Percentiles rank a stretch among this genome's conserved stretches.
These are phyloP conservation scores for Lathyrus oleraceus DNA, from an alignment of 306 rosid genomes.

Conservation along the genomic window DNA sequence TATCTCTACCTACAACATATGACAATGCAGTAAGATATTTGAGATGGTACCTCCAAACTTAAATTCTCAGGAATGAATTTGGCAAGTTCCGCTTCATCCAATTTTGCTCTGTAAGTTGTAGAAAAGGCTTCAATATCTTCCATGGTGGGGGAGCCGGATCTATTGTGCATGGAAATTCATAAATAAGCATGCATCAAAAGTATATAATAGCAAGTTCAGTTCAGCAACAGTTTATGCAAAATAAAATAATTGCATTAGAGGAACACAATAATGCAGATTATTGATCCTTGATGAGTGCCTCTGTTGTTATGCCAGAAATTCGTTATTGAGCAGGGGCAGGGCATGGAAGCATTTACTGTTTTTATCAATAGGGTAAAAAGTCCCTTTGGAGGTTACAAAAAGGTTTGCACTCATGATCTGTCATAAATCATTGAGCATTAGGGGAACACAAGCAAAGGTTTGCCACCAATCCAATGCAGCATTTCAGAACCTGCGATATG, in stretches of 20 bases:
- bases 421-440: neutral
- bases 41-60: constrained; percentile 68
- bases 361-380: constrained; percentile 16
- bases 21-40: constrained; percentile 22
- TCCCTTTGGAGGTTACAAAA: neutral
- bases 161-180: constrained; percentile 39
- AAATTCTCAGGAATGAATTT: constrained; percentile 81
- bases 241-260: neutral
- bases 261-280: neutral
- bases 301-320: neutral
- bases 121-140: constrained; percentile 93
- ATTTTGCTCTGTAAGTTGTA: constrained; percentile 56
- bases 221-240: constrained; percentile 25
- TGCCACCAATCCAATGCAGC: constrained; percentile 6
- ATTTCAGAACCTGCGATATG: neutral
- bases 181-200: constrained; percentile 21
- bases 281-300: neutral
- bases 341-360: constrained; percentile 5
- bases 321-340: neutral
- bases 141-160: constrained; percentile 92
- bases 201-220: constrained; percentile 14
- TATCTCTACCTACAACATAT: constrained; percentile 19
- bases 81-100: constrained; percentile 81
- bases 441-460: too few relatives aligned
- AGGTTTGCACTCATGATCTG: neutral